A percentile compares a stretch with the other conserved stretches of the same genome.
phyloP scores from a whole-genome alignment of 805 yeast genomes.

The Candida tammaniensis region DNA sequence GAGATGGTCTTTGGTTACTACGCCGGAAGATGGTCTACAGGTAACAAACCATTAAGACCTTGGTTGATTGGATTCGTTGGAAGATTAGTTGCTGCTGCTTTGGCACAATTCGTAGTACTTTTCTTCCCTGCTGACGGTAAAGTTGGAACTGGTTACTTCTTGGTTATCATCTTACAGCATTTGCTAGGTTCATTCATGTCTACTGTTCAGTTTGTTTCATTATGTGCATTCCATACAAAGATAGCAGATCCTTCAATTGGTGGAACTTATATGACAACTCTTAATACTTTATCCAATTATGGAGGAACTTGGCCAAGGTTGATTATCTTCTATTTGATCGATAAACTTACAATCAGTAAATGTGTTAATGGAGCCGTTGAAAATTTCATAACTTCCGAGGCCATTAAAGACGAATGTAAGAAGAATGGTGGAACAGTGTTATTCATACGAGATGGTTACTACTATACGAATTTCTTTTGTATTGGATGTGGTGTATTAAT shows the following conservation, averaged over 20 bases:
- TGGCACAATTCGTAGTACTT: conserved; percentile 73
- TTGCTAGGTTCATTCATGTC: conserved; percentile 86
- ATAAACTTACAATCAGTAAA: conserved; percentile 63
- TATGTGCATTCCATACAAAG: conserved; percentile 91
- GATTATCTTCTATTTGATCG: conserved; percentile 77
- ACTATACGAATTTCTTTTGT: conserved; percentile 71
- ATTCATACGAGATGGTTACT: conserved; percentile 76
- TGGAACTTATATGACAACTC: conserved; percentile 96
- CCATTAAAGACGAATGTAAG: conserved; percentile 49
- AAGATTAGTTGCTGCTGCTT: conserved; percentile 66
- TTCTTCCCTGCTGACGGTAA: conserved; percentile 59
- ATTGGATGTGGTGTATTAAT: conserved; percentile 61
- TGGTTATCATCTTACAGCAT: conserved; percentile 78
- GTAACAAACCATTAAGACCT: conserved; percentile 72
- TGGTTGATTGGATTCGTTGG: conserved; percentile 91
- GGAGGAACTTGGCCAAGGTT: conserved; percentile 98
- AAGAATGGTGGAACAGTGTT: conserved; percentile 54
- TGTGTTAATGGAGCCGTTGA: conserved; percentile 39
- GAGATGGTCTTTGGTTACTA: conserved; percentile 94
- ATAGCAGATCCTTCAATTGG: conserved; percentile 96
- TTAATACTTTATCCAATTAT: conserved; percentile 85
- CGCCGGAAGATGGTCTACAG: conserved; percentile 92
- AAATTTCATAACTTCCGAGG: conserved; percentile 23
- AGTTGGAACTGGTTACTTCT: conserved; percentile 55
- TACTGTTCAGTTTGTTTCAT: conserved; percentile 91